A percentile compares a stretch with the other conserved stretches of the same genome.
phyloP scores from a whole-genome alignment of 805 yeast genomes.

The Wickerhamomyces queroliae region DNA sequence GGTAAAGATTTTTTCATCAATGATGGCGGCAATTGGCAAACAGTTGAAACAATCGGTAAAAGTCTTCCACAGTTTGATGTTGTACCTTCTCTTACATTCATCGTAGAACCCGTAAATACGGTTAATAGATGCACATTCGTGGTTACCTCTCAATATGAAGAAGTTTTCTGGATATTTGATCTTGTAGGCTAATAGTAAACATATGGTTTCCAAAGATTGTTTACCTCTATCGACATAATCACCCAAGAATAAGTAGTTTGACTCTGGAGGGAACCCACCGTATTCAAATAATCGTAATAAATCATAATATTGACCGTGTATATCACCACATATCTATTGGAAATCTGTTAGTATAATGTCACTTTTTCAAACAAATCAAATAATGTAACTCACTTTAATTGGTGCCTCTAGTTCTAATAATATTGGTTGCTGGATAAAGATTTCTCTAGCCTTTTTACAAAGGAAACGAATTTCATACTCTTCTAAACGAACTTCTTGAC shows the following conservation, averaged over 20 bases:
- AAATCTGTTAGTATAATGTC: constrained; percentile 11
- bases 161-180: constrained; percentile 98
- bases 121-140: constrained; percentile 97
- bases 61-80: constrained; percentile 97
- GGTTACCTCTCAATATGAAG: constrained; percentile 95
- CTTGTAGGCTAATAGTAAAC: constrained; percentile 89
- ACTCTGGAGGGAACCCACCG: constrained; percentile 99
- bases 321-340: constrained; percentile 79
- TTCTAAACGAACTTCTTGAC: constrained; percentile 89
- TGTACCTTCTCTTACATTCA: constrained; percentile 97
- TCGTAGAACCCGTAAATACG: constrained; percentile 98
- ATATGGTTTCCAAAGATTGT: constrained; percentile 93
- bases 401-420: constrained; percentile 95
- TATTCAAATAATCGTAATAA: constrained; percentile 91
- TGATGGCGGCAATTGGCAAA: constrained; percentile 96
- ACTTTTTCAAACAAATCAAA: not conserved
- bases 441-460: constrained; percentile 97
- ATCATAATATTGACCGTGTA: constrained; percentile 98
- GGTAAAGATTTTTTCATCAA: constrained; percentile 95
- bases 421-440: constrained; percentile 96
- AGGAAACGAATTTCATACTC: constrained; percentile 93
- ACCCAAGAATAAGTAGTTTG: constrained; percentile 91
- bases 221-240: constrained; percentile 99
- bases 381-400: constrained; percentile 36
- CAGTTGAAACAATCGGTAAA: constrained; percentile 98